These are phyloP conservation scores for Diplodia sapinea DNA, from an alignment of 2,329 filamentous ascomycete species.

Conservation along the genomic window DNA sequence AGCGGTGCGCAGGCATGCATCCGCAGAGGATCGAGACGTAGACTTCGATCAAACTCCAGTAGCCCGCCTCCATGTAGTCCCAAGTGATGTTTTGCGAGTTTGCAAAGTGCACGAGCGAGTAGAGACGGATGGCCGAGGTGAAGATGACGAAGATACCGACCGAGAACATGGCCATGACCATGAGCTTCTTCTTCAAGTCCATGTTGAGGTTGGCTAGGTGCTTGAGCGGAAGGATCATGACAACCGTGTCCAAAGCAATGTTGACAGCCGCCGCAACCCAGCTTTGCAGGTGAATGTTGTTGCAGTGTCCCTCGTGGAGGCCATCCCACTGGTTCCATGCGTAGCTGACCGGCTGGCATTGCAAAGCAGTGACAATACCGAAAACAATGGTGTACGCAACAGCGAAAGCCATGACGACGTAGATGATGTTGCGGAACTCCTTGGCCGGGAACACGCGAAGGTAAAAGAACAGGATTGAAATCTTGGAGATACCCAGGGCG, in stretches of 20 bases:
- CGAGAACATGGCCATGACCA: conserved; percentile 46
- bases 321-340: conserved; percentile 40
- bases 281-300: conserved; percentile 43
- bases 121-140: conserved; percentile 52
- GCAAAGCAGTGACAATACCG: conserved; percentile 34
- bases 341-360: conserved; percentile 37
- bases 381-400: conserved; percentile 38
- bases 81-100: conserved; percentile 50
- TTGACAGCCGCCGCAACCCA: conserved; percentile 44
- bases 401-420: conserved; percentile 38
- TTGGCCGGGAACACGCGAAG: conserved; percentile 44
- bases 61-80: conserved; percentile 49
- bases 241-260: conserved; percentile 40
- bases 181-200: conserved; percentile 43
- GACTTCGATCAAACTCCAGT: conserved; percentile 51
- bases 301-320: conserved; percentile 39
- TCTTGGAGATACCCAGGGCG: conserved; percentile 44
- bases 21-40: conserved; percentile 49
- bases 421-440: conserved; percentile 39
- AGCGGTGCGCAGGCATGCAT: conserved; percentile 48
- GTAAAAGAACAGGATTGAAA: conserved; percentile 46
- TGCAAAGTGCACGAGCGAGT: conserved; percentile 51
- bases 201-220: conserved; percentile 43
- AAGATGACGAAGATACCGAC: conserved; percentile 50
- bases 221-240: conserved; percentile 44